A percentile compares a stretch with the other conserved stretches of the same genome.
These are phyloP conservation scores for Trypanosoma mega DNA, from an alignment of 208 protist genomes.

Conservation along the genomic window DNA sequence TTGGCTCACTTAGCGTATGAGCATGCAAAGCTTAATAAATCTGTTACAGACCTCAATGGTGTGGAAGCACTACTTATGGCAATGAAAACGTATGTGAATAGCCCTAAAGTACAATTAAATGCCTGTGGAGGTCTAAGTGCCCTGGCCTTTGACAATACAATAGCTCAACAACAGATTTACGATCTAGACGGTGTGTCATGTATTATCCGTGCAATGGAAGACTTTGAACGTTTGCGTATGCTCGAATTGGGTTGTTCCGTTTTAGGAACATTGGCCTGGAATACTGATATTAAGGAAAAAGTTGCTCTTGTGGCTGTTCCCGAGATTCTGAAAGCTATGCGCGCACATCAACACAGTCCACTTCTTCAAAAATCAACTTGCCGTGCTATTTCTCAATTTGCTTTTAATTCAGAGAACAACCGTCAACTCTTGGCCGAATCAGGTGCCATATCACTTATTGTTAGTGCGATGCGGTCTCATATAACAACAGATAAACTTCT, in stretches of 20 bases:
- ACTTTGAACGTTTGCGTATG: slow-evolving; percentile 88
- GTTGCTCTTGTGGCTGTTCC: slow-evolving; percentile 83
- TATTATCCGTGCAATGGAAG: slow-evolving; percentile 86
- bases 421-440: slow-evolving; percentile 75
- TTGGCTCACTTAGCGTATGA: slow-evolving; percentile 91
- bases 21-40: slow-evolving; percentile 75
- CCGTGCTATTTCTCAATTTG: slow-evolving; percentile 90
- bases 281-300: slow-evolving; percentile 87
- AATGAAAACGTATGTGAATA: slow-evolving; percentile 74
- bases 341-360: slow-evolving; percentile 66
- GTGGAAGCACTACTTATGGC: slow-evolving; percentile 72
- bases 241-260: slow-evolving; percentile 91
- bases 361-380: slow-evolving; percentile 91
- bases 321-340: slow-evolving; percentile 87
- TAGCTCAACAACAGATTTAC: slow-evolving; percentile 89
- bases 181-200: slow-evolving; percentile 84
- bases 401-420: slow-evolving; percentile 92
- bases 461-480: slow-evolving; percentile 82
- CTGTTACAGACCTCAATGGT: slow-evolving; percentile 72
- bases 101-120: slow-evolving; percentile 88
- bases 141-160: slow-evolving; percentile 89
- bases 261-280: slow-evolving; percentile 90
- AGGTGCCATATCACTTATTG: slow-evolving; percentile 88
- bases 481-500: slow-evolving; percentile 85
- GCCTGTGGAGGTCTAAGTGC: slow-evolving; percentile 89